Conservation (phyloP, 768 basidiomycete genomes). For the Trametopsis cervina region DNA sequence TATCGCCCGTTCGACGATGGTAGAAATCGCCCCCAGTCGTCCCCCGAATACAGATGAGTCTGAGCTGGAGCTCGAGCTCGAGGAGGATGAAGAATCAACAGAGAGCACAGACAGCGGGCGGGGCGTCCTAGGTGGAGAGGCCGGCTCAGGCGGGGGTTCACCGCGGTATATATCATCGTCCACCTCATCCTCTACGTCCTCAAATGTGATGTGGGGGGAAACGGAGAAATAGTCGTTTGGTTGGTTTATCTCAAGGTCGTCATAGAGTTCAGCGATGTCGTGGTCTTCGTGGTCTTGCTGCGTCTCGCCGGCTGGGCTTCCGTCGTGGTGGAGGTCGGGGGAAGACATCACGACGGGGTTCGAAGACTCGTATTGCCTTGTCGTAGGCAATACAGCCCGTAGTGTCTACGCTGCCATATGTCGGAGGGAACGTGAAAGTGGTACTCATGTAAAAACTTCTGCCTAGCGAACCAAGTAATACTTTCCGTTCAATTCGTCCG, state of each 20-base stretch:
- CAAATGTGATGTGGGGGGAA: conserved; percentile 4
- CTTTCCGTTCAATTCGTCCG: background rate
- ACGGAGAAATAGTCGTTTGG: conserved; percentile 9
- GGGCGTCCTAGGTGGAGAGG: conserved; percentile 23
- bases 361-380: conserved; percentile 5
- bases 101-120: conserved; percentile 23
- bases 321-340: background rate
- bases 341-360: background rate
- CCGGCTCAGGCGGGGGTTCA: conserved; percentile 24
- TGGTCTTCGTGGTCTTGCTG: background rate
- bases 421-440: background rate
- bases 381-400: conserved; percentile 6
- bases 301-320: background rate
- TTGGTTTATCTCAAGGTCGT: background rate
- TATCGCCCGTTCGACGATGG: conserved; percentile 65
- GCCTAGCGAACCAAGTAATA: background rate
- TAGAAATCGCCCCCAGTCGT: conserved; percentile 32
- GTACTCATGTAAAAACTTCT: background rate
- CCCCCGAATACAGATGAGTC: conserved; percentile 29
- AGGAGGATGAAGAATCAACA: conserved; percentile 25
- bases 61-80: conserved; percentile 33
- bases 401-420: background rate
- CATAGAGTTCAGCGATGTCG: background rate
- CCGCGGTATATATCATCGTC: conserved; percentile 60
- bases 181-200: conserved; percentile 15